A percentile compares a stretch with the other conserved stretches of the same genome.
phyloP scores from a whole-genome alignment of 2,329 filamentous ascomycete genomes.

The Pseudocercospora crystallina region DNA sequence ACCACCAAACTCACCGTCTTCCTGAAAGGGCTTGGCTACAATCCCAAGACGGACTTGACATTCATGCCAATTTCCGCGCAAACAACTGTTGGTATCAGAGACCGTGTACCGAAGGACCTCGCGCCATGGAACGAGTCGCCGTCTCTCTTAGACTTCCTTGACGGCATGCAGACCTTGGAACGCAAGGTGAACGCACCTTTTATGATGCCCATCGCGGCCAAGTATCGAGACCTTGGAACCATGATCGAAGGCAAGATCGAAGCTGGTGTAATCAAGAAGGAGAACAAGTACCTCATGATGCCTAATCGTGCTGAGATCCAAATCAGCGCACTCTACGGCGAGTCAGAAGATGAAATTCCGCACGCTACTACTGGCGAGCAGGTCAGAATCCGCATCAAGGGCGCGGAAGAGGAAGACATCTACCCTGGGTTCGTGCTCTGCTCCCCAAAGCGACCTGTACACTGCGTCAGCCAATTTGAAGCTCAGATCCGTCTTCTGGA shows the following conservation, averaged over 20 bases:
- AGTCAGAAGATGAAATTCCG: conserved; percentile 88
- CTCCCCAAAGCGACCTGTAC: conserved; percentile 88
- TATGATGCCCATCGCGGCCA: conserved; percentile 97
- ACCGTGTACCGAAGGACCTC: conserved; percentile 73
- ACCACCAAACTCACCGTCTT: conserved; percentile 83
- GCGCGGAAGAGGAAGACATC: conserved; percentile 96
- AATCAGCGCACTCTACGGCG: conserved; percentile 84
- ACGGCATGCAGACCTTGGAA: conserved; percentile 86
- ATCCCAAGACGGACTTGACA: conserved; percentile 85
- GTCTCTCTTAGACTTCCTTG: conserved; percentile 92
- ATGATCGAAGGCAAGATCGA: conserved; percentile 98
- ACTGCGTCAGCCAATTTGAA: conserved; percentile 86
- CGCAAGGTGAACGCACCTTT: conserved; percentile 96
- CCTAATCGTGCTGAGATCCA: conserved; percentile 82
- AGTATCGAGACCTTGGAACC: conserved; percentile 96
- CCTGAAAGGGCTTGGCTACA: conserved; percentile 90
- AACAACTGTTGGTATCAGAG: conserved; percentile 81
- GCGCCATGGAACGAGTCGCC: conserved; percentile 86
- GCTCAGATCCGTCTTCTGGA: conserved; percentile 96
- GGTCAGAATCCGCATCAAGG: conserved; percentile 85
- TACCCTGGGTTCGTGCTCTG: conserved; percentile 94
- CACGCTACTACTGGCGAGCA: conserved; percentile 90
- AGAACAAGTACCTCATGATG: conserved; percentile 86
- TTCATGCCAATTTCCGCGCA: conserved; percentile 98
- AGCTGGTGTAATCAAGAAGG: conserved; percentile 90